A percentile compares a stretch with the other conserved stretches of the same genome.
Evolutionary conservation across 176 grass and related monocot species (phyloP).

Genomic region (Thinopyrum elongatum): DNA sequence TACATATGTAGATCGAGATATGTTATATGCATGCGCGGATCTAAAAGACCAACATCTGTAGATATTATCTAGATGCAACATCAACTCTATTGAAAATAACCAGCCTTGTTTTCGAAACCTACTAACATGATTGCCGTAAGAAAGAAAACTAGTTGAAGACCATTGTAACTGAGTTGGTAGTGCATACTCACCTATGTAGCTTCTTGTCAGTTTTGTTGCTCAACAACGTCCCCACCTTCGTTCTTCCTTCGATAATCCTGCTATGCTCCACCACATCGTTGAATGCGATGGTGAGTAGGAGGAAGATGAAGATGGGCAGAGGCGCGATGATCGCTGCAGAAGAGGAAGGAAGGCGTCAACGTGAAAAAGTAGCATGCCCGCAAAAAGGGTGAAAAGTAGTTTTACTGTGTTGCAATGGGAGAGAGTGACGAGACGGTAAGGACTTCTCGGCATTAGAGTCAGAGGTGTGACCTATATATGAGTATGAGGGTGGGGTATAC

Average conservation of each 20-base stretch:
- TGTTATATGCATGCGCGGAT: background rate
- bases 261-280: background rate
- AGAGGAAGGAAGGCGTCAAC: background rate
- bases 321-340: background rate
- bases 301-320: background rate
- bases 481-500: no score
- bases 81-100: background rate
- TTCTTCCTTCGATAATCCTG: background rate
- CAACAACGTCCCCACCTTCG: background rate
- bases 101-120: background rate
- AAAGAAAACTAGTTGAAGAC: background rate
- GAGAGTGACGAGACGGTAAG: no score
- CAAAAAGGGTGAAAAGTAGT: no score
- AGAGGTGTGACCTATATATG: no score
- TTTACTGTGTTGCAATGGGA: no score
- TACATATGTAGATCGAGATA: background rate
- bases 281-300: background rate
- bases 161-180: background rate
- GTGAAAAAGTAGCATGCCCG: background rate
- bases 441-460: no score
- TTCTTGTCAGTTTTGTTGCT: background rate
- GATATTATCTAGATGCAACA: background rate
- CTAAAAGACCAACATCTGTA: background rate
- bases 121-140: background rate
- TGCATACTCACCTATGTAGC: background rate